Evolutionary conservation across 2,329 filamentous ascomycete species (phyloP), one percentile per base, ranked within the genome.

Genomic region (Madurella fahalii): DNA sequence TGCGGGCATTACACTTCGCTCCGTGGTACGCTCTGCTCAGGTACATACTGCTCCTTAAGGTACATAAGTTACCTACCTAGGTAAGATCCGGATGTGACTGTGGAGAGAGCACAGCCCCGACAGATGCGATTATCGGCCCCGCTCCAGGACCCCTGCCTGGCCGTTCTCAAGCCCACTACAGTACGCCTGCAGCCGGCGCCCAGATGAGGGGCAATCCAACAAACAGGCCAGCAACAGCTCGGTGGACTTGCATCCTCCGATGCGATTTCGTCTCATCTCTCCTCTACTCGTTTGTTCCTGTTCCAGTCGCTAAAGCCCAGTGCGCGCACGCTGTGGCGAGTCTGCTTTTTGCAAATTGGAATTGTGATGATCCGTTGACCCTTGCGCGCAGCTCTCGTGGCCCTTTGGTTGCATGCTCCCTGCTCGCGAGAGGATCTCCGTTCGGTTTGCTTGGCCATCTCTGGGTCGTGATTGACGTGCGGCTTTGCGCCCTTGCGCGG

Each of bases 181-280:
- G 25, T 3, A 25, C 25, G 25, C 25, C 25, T 25, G 25, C 25
- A 7, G 25, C 25, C 25, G 4, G 3, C 7, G 25, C 25, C 25
- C 25, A 25, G 25, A 40, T 58, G 58, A 61, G 58, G 56, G 58
- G 58, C 49, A 56, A n/a, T 41, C 39, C 25, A 18, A 43, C 49
- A 41, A 44, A 39, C 25, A 47, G 40, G 18, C 47, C n/a, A 42
- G 31, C 47, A 37, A 56, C 50, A 48, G 47, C 39, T 40, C 42
- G 34, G 31, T 42, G 41, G 31, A 32, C 45, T 52, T 46, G 53
- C 52, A 50, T 52, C 46, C 48, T 49, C 20, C n/a, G 43, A 58
- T 52, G 54, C 47, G 40, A 57, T 61, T 55, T 61, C 58, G 56
- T 59, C 58, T 56, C 53, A 50, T 57, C 56, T 51, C 53, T 55